Evolutionary conservation across 1,139 yeast genomes (phyloP), one percentile per base, ranked within the genome.

Genomic region (Ogataea hybrid): DNA sequence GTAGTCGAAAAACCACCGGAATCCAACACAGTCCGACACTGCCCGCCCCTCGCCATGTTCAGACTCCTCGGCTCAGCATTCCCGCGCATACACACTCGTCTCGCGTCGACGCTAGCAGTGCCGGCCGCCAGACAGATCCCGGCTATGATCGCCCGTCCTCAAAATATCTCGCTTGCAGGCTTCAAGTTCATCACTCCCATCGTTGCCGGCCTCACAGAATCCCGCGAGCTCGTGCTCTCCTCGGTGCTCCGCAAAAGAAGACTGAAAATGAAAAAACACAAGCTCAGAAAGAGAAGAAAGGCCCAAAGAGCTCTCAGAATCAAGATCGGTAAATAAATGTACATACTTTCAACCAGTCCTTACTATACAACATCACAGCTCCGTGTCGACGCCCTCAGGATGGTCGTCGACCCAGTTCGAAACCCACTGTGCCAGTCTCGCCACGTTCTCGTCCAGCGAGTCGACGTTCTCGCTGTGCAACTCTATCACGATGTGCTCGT

Each of bases 391-490:
- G 28, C 79, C 79, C 3, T 70, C 59, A 27, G 71, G 67, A 50
- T 77, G 70, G 50, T 73, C 70, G 20, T 65, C 58, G 22, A 70
- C 61, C 97, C 97, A 92, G 53, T 75, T 73, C 37, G 74, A 71
- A 20, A 75, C 71, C 98, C 98, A 92, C 6, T 72, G 73, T 0
- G 64, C 68, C 10, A 92, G 75, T 51, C 97, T 73, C 17, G 77
- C 84, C 9, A 88, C 86, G 56, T 92, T 92, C 14, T 75, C 75
- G 44, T 85, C 95, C 73, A 88, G 75, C 36, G 89, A 83, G 38
- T 85, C 94, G 6, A 79, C 80, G 18, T 71, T 64, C 58, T 90
- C 81, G 44, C 95, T 84, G 31, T 65, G 68, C 51, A 92, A 71
- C 55, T 84, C 95, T 40, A 92, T 85, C 29, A 94, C 94, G 20